A percentile compares a stretch with the other conserved stretches of the same genome.
These are phyloP conservation scores for Lecanicillium sp. DNA, from an alignment of 2,329 filamentous ascomycete genomes.

Conservation along the genomic window DNA sequence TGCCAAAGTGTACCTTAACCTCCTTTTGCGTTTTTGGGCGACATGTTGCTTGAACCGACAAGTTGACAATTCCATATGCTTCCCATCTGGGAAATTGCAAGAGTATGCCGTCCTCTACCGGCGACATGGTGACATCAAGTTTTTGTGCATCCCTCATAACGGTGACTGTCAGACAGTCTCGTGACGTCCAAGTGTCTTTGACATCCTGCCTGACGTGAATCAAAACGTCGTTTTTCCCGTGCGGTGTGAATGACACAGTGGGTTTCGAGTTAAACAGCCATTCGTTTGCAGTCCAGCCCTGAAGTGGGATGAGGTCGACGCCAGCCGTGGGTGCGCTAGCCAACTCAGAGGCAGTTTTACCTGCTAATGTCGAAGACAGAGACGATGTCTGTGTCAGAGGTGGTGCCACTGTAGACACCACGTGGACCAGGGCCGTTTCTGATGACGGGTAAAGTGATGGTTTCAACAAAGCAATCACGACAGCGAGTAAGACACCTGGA, in stretches of 20 bases:
- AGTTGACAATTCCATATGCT: conserved; percentile 47
- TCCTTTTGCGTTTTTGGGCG: conserved; percentile 54
- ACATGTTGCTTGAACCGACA: conserved; percentile 49
- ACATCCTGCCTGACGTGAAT: conserved; percentile 41
- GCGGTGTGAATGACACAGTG: conserved; percentile 19
- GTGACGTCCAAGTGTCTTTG: conserved; percentile 47
- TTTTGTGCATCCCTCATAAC: conserved; percentile 39
- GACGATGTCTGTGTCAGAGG: conserved; percentile 9
- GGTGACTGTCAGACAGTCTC: conserved; percentile 47
- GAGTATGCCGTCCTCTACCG: conserved; percentile 41
- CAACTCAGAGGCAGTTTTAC: conserved; percentile 9
- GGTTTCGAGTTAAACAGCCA: conserved; percentile 26
- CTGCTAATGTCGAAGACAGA: conserved; percentile 7
- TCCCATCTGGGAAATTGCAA: conserved; percentile 45
- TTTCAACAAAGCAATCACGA: conserved; percentile 16
- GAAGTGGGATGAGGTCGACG: conserved; percentile 21
- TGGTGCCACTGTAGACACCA: conserved; percentile 5
- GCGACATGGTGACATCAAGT: conserved; percentile 40
- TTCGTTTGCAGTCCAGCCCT: conserved; percentile 20
- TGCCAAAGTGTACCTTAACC: conserved; percentile 52
- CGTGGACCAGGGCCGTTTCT: background rate
- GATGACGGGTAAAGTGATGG: conserved; percentile 20
- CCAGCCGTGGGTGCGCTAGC: conserved; percentile 14
- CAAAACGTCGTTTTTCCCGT: conserved; percentile 41
- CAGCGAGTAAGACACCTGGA: conserved; percentile 16